A percentile compares a stretch with the other conserved stretches of the same genome.
Conservation (phyloP, 257 asterid genomes). For the Gentiana macrophylla region DNA sequence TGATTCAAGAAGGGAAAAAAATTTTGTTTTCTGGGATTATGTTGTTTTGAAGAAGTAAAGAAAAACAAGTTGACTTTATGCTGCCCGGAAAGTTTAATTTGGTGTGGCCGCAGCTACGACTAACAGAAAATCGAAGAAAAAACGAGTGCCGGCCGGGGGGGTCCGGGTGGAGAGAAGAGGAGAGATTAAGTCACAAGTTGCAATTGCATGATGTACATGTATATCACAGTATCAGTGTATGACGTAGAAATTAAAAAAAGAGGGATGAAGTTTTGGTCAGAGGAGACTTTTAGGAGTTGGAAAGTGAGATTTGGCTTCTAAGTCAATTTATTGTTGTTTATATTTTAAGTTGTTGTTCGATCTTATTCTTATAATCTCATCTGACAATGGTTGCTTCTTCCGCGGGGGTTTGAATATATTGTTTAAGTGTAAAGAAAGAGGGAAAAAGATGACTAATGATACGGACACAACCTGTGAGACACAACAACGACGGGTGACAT, state of each 20-base stretch:
- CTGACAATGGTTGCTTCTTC: too few relatives aligned
- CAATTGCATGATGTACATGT: not conserved
- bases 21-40: not conserved
- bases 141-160: slow-evolving; percentile 10
- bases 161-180: slow-evolving; percentile 7
- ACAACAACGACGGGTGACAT: too few relatives aligned
- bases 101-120: too few relatives aligned
- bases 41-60: not conserved
- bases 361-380: too few relatives aligned
- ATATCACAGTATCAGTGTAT: too few relatives aligned
- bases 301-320: slow-evolving; percentile 23
- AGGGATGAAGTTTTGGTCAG: slow-evolving; percentile 4
- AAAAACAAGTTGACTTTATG: too few relatives aligned
- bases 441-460: too few relatives aligned
- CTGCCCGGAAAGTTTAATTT: too few relatives aligned
- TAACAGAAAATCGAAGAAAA: too few relatives aligned
- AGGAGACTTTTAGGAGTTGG: slow-evolving; percentile 9
- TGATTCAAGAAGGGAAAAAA: slow-evolving; percentile 2
- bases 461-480: too few relatives aligned
- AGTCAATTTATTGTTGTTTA: not conserved
- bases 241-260: not conserved
- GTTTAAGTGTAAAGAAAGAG: too few relatives aligned
- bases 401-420: too few relatives aligned
- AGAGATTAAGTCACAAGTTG: slow-evolving; percentile 4
- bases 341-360: not conserved